Percentiles rank a stretch among this genome's conserved stretches.
phyloP scores from a whole-genome alignment of 2,329 filamentous ascomycete genomes.

The Sodiomyces alkalinus region DNA sequence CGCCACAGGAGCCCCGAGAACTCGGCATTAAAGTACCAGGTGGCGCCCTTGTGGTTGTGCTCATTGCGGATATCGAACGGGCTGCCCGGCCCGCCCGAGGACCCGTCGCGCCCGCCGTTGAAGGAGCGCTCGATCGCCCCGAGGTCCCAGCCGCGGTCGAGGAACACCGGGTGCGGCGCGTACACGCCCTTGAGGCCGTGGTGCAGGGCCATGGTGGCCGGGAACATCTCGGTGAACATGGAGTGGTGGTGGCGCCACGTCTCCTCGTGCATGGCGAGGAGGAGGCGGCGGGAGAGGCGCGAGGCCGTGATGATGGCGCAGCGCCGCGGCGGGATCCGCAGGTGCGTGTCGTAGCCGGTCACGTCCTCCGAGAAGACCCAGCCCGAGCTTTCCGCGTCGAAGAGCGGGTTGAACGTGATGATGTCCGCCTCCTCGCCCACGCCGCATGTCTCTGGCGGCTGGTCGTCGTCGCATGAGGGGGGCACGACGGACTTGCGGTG shows the following conservation, averaged over 20 bases:
- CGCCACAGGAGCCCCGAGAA: conserved; percentile 69
- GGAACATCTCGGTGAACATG: conserved; percentile 74
- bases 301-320: conserved; percentile 58
- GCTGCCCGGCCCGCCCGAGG: conserved; percentile 47
- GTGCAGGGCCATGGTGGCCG: conserved; percentile 53
- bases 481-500: conserved; percentile 31
- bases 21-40: conserved; percentile 71
- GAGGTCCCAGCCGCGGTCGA: conserved; percentile 62
- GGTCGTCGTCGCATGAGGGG: conserved; percentile 28
- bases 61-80: conserved; percentile 57
- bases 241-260: conserved; percentile 50
- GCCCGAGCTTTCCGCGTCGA: conserved; percentile 53
- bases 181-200: conserved; percentile 67
- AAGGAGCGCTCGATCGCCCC: conserved; percentile 60
- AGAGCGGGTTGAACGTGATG: conserved; percentile 65
- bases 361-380: conserved; percentile 60
- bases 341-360: conserved; percentile 45
- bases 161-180: conserved; percentile 67
- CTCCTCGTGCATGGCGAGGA: conserved; percentile 62
- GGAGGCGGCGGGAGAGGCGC: conserved; percentile 49
- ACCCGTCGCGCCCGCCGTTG: conserved; percentile 58
- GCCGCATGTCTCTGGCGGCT: conserved; percentile 34
- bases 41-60: conserved; percentile 69
- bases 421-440: conserved; percentile 59
- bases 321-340: conserved; percentile 47